phyloP scores from a whole-genome alignment of 768 basidiomycete species.

The Clitopilus passeckerianus region DNA sequence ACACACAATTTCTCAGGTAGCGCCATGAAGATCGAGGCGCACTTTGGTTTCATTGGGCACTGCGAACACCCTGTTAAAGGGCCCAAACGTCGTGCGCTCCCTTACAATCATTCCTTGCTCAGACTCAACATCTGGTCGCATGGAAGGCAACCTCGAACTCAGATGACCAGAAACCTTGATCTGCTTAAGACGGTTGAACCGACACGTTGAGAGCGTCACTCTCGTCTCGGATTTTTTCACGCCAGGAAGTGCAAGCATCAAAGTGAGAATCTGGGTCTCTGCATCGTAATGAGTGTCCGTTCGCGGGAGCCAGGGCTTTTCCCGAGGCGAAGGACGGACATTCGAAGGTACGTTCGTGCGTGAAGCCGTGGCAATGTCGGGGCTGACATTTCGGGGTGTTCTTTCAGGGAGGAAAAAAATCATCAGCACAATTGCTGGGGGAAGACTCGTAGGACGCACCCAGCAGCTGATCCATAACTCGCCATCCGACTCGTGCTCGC shows the following conservation, averaged over 20 bases:
- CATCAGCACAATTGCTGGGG: constrained; percentile 3
- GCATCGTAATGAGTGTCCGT: constrained; percentile 57
- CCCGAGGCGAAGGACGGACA: background rate
- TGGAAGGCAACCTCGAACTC: constrained; percentile 30
- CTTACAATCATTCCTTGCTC: constrained; percentile 17
- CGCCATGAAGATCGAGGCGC: constrained; percentile 17
- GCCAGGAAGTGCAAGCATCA: constrained; percentile 68
- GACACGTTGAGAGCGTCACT: constrained; percentile 55
- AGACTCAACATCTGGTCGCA: constrained; percentile 4
- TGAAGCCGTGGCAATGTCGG: background rate
- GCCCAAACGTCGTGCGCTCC: constrained; percentile 50
- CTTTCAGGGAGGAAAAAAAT: background rate
- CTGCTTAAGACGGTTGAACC: constrained; percentile 58
- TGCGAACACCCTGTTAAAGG: constrained; percentile 42
- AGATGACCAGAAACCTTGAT: constrained; percentile 49
- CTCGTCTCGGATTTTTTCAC: constrained; percentile 52
- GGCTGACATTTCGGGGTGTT: background rate
- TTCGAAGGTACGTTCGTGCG: background rate
- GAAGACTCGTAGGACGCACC: constrained; percentile 1
- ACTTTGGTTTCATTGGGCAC: constrained; percentile 58
- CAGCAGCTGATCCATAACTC: background rate
- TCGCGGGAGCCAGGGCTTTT: constrained; percentile 43
- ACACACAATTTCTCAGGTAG: constrained; percentile 9
- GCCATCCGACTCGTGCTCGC: background rate
- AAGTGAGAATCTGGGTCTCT: constrained; percentile 45